Base-by-base conservation (phyloP, 768 basidiomycete genomes). In the Boletus pseudopeckii region DNA sequence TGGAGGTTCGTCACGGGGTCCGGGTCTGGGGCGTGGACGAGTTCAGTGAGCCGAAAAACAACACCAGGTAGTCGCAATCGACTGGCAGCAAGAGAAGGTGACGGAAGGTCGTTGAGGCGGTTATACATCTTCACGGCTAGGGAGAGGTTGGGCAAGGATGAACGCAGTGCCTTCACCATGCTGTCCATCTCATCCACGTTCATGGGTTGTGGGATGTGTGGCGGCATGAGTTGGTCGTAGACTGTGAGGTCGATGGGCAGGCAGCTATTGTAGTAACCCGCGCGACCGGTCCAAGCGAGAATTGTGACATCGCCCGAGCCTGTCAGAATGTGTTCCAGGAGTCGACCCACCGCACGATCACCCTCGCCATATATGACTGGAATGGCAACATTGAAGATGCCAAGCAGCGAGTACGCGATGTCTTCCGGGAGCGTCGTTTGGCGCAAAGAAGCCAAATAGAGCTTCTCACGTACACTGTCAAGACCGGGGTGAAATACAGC, bases 381-480 rank as follows among this genome's bases (percentile, higher is more conserved):
- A 11, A 60, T 52, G 0, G 57, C 22, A 7, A 33, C 42, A 38
- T 52, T 42, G 46, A 63, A 60, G 18, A 63, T 54, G 0, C 61
- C 57, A 4, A 56, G 11, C 7, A 63, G 8, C 5, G 62, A 63
- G 22, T 63, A 60, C 1, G 56, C 60, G 20, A 28, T 22, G 9
- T 59, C 58, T 22, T 61, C 59, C 11, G 30, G 48, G 2, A 20
- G 45, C 1, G 52, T 62, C 6, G 60, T 49, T 24, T 51, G 28
- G 0, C 60, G 61, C 36, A 0, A 15, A 1, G 61, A 53, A 28
- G 60, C 60, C 20, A 62, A 3, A n/a, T 33, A 52, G 13, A 63
- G 54, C 34, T 63, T 63, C 50, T 63, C 60, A 2, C 61, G 61
- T 17, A 50, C 60, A 20, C 20, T 50, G 15, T 53, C 45, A 5